Conservation (phyloP, 768 basidiomycete species). For the Strobilomyces dryophilus region DNA sequence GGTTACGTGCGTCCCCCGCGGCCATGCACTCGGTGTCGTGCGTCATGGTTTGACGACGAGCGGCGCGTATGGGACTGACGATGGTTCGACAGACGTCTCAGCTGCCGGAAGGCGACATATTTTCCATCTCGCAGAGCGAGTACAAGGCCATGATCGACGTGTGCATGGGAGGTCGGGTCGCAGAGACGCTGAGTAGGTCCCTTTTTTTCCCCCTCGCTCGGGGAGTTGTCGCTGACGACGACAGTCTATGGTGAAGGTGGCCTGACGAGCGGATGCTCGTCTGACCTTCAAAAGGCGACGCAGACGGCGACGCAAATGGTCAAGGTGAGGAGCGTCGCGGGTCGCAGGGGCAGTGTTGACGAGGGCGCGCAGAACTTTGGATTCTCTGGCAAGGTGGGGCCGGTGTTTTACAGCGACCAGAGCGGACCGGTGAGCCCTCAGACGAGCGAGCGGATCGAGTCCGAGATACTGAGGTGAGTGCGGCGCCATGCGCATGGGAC, state of each 20-base stretch:
- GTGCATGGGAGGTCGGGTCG: constrained; percentile 90
- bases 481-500: too few relatives aligned
- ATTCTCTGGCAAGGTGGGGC: constrained; percentile 75
- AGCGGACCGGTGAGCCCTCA: constrained; percentile 67
- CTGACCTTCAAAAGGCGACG: constrained; percentile 81
- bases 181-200: constrained; percentile 79
- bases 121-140: constrained; percentile 67
- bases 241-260: constrained; percentile 84
- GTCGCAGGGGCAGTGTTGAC: not conserved
- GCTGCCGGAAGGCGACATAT: constrained; percentile 74
- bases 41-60: constrained; percentile 25
- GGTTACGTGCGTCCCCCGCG: constrained; percentile 96
- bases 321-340: constrained; percentile 49
- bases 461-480: constrained; percentile 76
- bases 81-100: constrained; percentile 54
- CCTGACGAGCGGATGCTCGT: constrained; percentile 88
- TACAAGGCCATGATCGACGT: constrained; percentile 86
- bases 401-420: constrained; percentile 74
- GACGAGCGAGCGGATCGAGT: constrained; percentile 82
- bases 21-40: constrained; percentile 87
- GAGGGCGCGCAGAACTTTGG: constrained; percentile 57
- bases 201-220: not conserved
- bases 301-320: constrained; percentile 82
- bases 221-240: constrained; percentile 4
- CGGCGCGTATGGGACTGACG: constrained; percentile 8